Percentiles rank a stretch among this genome's conserved stretches.
These are phyloP conservation scores for Microdochium trichocladiopsis DNA, from an alignment of 2,329 filamentous ascomycete genomes.

Conservation along the genomic window DNA sequence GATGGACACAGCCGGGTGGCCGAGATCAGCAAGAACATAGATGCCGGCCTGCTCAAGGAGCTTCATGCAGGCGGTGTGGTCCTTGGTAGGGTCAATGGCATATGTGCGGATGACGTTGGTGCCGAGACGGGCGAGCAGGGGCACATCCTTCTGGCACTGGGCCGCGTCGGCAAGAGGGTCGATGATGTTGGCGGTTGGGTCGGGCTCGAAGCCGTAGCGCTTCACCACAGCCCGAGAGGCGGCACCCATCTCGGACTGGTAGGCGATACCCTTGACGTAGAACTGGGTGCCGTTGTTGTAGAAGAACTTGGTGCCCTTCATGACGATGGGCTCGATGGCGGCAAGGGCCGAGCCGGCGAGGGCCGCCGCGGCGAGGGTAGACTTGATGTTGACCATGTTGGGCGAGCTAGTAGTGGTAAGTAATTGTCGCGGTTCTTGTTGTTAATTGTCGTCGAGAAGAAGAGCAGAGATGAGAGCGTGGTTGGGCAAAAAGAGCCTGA, in stretches of 20 bases:
- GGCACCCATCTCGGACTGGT: constrained; percentile 57
- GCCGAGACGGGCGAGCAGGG: constrained; percentile 55
- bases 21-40: constrained; percentile 71
- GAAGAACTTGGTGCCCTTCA: constrained; percentile 50
- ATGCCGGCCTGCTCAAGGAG: constrained; percentile 64
- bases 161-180: constrained; percentile 61
- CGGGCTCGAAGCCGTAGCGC: constrained; percentile 40
- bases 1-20: constrained; percentile 63
- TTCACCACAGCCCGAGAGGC: constrained; percentile 22
- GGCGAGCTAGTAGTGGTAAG: constrained; percentile 5
- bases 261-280: constrained; percentile 70
- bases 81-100: constrained; percentile 59
- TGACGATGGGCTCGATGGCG: constrained; percentile 21
- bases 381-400: constrained; percentile 20
- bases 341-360: constrained; percentile 16
- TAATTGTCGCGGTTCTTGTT: no score
- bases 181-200: background rate
- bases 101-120: constrained; percentile 77
- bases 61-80: constrained; percentile 67
- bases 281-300: constrained; percentile 48
- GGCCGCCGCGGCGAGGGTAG: constrained; percentile 17
- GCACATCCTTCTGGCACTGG: constrained; percentile 64
- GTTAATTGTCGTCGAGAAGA: background rate
- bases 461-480: background rate
- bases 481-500: constrained; percentile 1